phyloP scores from a whole-genome alignment of 2,329 filamentous ascomycete species.

The Sclerotinia borealis region DNA sequence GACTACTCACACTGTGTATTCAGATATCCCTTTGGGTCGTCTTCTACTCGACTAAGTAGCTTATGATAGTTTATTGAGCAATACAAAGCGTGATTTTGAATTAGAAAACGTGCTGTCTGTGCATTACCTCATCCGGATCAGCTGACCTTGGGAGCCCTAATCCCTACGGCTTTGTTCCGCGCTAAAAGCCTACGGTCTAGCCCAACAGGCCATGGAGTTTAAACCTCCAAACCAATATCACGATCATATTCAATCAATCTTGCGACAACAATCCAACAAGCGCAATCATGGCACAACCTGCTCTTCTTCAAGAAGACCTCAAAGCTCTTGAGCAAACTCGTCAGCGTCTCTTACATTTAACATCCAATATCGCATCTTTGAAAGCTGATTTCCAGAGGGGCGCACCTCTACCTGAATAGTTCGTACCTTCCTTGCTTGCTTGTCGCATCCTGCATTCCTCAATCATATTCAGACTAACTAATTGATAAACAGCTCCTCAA shows the following conservation, averaged over 20 bases:
- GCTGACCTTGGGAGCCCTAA: not conserved
- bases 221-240: not conserved
- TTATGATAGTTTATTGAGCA: no score
- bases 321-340: constrained; percentile 67
- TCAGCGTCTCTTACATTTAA: constrained; percentile 61
- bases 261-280: not conserved
- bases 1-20: not conserved
- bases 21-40: not conserved
- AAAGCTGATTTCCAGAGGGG: constrained; percentile 53
- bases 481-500: constrained; percentile 49
- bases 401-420: constrained; percentile 64
- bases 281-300: constrained; percentile 22
- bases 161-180: not conserved
- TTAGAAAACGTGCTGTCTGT: not conserved
- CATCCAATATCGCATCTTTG: constrained; percentile 61
- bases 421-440: constrained; percentile 26
- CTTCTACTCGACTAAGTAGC: not conserved
- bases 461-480: constrained; percentile 17
- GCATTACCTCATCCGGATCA: not conserved
- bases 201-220: not conserved
- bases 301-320: constrained; percentile 44
- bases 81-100: no score
- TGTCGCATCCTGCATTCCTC: not conserved
- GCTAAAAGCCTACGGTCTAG: not conserved
- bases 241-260: not conserved